phyloP scores from a whole-genome alignment of 169 alveolate genomes.

The Fabrea salina region DNA sequence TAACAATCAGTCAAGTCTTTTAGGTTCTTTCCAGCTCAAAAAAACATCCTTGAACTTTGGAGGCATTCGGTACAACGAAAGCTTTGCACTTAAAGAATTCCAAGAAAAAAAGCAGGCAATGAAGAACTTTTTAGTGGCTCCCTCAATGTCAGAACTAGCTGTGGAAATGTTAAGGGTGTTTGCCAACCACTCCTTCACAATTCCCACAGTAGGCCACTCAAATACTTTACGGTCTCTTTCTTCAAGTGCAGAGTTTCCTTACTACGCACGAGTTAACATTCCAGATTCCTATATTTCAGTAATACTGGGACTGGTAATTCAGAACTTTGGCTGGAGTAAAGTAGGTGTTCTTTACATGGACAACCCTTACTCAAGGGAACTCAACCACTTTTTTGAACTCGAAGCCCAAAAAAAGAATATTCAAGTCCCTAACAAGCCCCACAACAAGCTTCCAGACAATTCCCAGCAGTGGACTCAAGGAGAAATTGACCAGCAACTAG shows the following conservation, averaged over 20 bases:
- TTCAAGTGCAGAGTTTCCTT: neutral
- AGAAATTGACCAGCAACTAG: neutral
- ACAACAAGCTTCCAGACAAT: conserved; percentile 9
- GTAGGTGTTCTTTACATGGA: conserved; percentile 12
- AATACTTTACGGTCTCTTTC: neutral
- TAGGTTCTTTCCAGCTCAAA: neutral
- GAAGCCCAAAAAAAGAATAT: neutral
- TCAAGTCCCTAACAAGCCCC: neutral
- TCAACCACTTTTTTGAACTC: neutral
- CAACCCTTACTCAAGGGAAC: neutral
- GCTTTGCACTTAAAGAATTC: neutral
- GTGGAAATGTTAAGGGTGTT: neutral
- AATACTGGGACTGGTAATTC: neutral
- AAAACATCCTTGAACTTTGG: neutral
- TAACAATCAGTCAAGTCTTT: neutral
- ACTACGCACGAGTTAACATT: conserved; percentile 9
- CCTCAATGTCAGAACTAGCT: conserved; percentile 15
- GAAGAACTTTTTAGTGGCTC: neutral
- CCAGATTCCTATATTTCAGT: neutral
- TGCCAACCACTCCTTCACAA: neutral
- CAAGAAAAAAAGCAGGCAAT: neutral
- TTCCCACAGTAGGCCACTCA: conserved; percentile 8
- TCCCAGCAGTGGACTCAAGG: neutral
- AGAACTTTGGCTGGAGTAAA: conserved; percentile 16
- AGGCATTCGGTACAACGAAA: neutral